Evolutionary conservation across 495 filamentous ascomycete species (phyloP).

Genomic region (Daldinia caldariorum): DNA sequence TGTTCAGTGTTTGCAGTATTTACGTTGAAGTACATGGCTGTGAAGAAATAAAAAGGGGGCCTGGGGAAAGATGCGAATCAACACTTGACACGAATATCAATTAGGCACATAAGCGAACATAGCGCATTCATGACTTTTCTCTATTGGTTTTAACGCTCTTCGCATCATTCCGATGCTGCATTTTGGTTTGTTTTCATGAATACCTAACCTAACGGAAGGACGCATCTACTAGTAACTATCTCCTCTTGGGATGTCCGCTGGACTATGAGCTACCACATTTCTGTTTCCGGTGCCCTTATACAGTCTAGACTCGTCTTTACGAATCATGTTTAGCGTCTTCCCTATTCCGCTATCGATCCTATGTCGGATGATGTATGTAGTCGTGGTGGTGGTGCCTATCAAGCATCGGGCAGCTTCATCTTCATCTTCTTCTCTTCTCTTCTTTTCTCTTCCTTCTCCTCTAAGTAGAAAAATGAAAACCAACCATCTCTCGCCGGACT

Average conservation of each 20-base stretch:
- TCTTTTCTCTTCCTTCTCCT: neutral
- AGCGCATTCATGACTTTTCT: neutral
- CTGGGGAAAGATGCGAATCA: neutral
- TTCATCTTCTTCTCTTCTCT: neutral
- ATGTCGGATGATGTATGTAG: constrained; percentile 33
- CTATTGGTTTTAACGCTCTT: neutral
- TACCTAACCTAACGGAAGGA: constrained; percentile 18
- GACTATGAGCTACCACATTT: constrained; percentile 19
- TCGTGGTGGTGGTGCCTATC: constrained; percentile 19
- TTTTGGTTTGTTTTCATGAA: constrained; percentile 21
- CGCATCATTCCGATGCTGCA: constrained; percentile 18
- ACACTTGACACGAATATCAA: neutral
- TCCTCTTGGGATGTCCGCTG: constrained; percentile 11
- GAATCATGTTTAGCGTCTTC: constrained; percentile 14
- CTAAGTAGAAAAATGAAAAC: constrained; percentile 37
- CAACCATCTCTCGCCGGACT: constrained; percentile 31
- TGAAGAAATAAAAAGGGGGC: neutral
- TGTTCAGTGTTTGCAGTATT: neutral
- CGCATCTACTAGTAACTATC: constrained; percentile 22
- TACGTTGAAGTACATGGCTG: neutral
- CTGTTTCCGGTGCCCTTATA: constrained; percentile 6
- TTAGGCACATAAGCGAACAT: neutral
- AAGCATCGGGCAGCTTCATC: constrained; percentile 25
- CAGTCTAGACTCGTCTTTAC: constrained; percentile 20
- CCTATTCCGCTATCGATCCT: constrained; percentile 24